phyloP scores from a whole-genome alignment of 305 asterid species.

The Solanum chacoense region DNA sequence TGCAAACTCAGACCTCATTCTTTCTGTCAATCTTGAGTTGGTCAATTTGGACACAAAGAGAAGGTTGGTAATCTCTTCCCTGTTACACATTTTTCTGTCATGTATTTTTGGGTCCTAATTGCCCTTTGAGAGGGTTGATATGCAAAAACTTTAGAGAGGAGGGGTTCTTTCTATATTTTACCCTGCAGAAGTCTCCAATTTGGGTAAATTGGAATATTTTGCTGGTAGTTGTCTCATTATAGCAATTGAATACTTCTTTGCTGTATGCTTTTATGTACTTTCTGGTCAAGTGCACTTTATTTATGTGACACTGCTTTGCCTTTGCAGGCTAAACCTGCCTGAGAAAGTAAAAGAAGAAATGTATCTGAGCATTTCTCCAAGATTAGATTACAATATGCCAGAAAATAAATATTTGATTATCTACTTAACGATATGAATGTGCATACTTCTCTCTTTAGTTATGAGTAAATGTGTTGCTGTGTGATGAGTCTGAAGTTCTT shows the following conservation, averaged over 20 bases:
- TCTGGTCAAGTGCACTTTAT: constrained; percentile 1
- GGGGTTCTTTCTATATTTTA: neutral
- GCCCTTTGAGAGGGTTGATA: neutral
- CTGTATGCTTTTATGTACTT: neutral
- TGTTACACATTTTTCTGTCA: neutral
- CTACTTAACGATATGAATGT: neutral
- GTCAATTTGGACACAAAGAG: constrained; percentile 52
- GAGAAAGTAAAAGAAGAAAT: neutral
- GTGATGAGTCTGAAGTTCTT: neutral
- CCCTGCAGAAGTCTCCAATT: neutral
- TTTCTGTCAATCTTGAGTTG: constrained; percentile 58
- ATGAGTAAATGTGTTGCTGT: neutral
- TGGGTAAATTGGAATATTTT: neutral
- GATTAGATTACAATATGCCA: neutral
- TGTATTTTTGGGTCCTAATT: neutral
- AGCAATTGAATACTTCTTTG: constrained; percentile 2
- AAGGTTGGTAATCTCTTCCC: constrained; percentile 46
- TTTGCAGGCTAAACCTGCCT: neutral
- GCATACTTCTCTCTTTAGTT: neutral
- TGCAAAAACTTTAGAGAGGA: neutral
- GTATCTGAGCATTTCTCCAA: neutral
- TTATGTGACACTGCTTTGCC: neutral
- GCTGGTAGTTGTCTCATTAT: neutral
- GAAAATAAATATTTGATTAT: neutral
- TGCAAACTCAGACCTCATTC: constrained; percentile 89